Conservation (phyloP, 768 basidiomycete genomes). For the Boletus patriciae region DNA sequence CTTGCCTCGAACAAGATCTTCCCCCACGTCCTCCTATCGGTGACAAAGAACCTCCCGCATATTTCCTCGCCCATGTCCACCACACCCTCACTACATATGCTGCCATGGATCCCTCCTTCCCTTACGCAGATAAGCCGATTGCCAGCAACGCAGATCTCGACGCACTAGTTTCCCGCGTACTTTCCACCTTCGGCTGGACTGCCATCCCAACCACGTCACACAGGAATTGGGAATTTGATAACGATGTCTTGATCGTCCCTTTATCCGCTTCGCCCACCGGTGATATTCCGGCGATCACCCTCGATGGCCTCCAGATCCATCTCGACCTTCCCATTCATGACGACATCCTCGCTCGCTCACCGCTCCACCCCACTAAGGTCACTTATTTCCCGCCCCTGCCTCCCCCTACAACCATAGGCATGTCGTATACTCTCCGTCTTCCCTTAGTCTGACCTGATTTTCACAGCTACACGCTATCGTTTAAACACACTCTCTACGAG, state of each 20-base stretch:
- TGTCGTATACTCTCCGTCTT: conserved; percentile 1
- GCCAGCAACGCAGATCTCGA: conserved; percentile 39
- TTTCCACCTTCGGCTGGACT: conserved; percentile 45
- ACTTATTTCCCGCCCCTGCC: conserved; percentile 25
- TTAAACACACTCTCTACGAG: conserved; percentile 10
- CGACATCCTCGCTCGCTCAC: conserved; percentile 23
- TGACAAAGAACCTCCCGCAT: conserved; percentile 33
- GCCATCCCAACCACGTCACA: conserved; percentile 13
- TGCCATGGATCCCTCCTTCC: conserved; percentile 38
- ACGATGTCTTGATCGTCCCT: conserved; percentile 27
- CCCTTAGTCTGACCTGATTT: neutral
- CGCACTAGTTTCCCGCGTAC: conserved; percentile 41
- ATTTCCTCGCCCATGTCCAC: conserved; percentile 37
- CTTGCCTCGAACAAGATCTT: conserved; percentile 18
- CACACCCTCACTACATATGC: conserved; percentile 50
- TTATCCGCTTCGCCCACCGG: conserved; percentile 5
- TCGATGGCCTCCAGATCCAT: conserved; percentile 24
- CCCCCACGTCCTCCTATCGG: conserved; percentile 34
- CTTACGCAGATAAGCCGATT: conserved; percentile 24
- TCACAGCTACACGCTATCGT: conserved; percentile 12
- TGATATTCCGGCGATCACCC: conserved; percentile 4
- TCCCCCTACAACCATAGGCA: conserved; percentile 14
- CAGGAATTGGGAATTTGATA: conserved; percentile 31
- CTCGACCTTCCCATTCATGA: conserved; percentile 30
- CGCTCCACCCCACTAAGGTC: conserved; percentile 27